Percentiles rank a stretch among this genome's conserved stretches.
phyloP scores from a whole-genome alignment of 1,284 basidiomycete genomes.

The Sanghuangporus sanghuang region DNA sequence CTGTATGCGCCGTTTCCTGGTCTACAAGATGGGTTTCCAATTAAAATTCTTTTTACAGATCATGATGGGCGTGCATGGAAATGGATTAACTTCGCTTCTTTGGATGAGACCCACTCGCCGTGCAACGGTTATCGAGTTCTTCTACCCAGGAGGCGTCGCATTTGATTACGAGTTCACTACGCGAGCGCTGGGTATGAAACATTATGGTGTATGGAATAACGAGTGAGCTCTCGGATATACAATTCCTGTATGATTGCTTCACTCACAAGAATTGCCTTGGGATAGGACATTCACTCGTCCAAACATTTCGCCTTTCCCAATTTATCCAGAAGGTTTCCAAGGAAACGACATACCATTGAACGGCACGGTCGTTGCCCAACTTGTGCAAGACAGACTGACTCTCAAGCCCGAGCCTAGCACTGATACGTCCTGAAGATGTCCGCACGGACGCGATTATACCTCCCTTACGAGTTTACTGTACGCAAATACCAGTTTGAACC shows the following conservation, averaged over 20 bases:
- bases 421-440: too few relatives aligned
- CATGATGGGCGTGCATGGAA: slow-evolving; percentile 85
- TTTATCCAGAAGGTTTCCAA: slow-evolving; percentile 53
- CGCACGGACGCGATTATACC: too few relatives aligned
- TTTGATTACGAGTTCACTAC: slow-evolving; percentile 83
- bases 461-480: too few relatives aligned
- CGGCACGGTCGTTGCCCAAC: slow-evolving; percentile 34
- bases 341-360: slow-evolving; percentile 52
- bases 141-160: slow-evolving; percentile 80
- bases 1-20: slow-evolving; percentile 41
- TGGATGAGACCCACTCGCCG: slow-evolving; percentile 80
- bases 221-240: slow-evolving; percentile 28
- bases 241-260: background rate
- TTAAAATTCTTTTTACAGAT: slow-evolving; percentile 41
- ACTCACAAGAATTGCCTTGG: background rate
- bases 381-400: slow-evolving; percentile 30
- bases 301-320: slow-evolving; percentile 38
- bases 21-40: background rate
- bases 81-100: slow-evolving; percentile 75
- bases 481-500: too few relatives aligned
- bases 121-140: slow-evolving; percentile 87
- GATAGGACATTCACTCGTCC: slow-evolving; percentile 42
- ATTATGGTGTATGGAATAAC: slow-evolving; percentile 81
- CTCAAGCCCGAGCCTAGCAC: background rate
- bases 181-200: slow-evolving; percentile 74